Percentiles rank a stretch among this genome's conserved stretches.
These are phyloP conservation scores for Trichoderma sp. DNA, from an alignment of 2,329 filamentous ascomycete genomes.

Conservation along the genomic window DNA sequence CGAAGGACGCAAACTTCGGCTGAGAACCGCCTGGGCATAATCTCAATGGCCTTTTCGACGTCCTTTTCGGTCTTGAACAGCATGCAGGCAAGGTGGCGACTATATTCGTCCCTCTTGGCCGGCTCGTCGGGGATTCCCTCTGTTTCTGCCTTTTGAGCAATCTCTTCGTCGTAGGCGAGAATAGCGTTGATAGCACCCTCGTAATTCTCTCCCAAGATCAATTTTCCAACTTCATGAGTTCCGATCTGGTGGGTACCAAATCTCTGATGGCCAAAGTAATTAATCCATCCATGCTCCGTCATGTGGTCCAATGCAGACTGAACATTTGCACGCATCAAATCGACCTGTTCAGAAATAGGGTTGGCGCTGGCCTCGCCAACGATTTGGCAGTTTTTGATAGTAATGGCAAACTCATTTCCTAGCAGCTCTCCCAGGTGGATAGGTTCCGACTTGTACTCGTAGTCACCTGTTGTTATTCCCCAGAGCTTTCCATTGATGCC, in stretches of 20 bases:
- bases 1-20: slow-evolving; percentile 77
- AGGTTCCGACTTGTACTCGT: slow-evolving; percentile 67
- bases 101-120: slow-evolving; percentile 70
- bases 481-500: slow-evolving; percentile 61
- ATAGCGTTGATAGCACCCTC: slow-evolving; percentile 76
- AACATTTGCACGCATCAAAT: slow-evolving; percentile 39
- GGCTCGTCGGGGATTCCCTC: slow-evolving; percentile 41
- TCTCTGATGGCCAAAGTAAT: slow-evolving; percentile 96
- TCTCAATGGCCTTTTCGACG: slow-evolving; percentile 57
- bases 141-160: slow-evolving; percentile 46
- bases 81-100: slow-evolving; percentile 74
- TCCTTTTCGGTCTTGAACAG: slow-evolving; percentile 64
- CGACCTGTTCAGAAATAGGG: slow-evolving; percentile 29
- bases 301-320: slow-evolving; percentile 64
- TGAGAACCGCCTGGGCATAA: slow-evolving; percentile 75
- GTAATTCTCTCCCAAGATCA: slow-evolving; percentile 79
- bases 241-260: slow-evolving; percentile 86
- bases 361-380: slow-evolving; percentile 33
- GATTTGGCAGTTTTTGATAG: slow-evolving; percentile 79
- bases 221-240: slow-evolving; percentile 79
- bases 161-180: slow-evolving; percentile 65
- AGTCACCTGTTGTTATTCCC: slow-evolving; percentile 72
- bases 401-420: slow-evolving; percentile 92
- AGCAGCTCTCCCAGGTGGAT: slow-evolving; percentile 78
- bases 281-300: slow-evolving; percentile 77